Conservation (phyloP, 2,329 filamentous ascomycete species). For the Cryphonectria naterciae region DNA sequence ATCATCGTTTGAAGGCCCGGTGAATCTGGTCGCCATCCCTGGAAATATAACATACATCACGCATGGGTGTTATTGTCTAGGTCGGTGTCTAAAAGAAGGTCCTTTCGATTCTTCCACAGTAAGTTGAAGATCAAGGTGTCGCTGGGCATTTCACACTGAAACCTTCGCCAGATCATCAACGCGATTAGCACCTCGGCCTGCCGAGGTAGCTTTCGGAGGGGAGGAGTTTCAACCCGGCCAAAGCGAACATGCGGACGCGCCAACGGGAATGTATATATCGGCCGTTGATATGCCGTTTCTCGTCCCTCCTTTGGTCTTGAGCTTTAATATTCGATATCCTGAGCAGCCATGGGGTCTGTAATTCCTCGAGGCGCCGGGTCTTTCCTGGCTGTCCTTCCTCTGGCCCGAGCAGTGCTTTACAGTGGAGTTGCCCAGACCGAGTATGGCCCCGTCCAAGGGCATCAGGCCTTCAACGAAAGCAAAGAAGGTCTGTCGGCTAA, state of each 20-base stretch:
- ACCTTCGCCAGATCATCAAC: neutral
- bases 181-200: neutral
- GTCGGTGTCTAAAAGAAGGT: neutral
- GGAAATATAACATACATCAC: neutral
- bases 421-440: slow-evolving; percentile 22
- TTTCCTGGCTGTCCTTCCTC: too few relatives aligned
- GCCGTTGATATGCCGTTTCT: neutral
- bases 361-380: too few relatives aligned
- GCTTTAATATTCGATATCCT: too few relatives aligned
- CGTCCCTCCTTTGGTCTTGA: too few relatives aligned
- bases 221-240: too few relatives aligned
- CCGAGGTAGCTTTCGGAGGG: neutral
- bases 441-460: slow-evolving; percentile 31
- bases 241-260: neutral
- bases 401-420: too few relatives aligned
- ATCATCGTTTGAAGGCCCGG: neutral
- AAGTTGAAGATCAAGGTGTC: neutral
- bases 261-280: neutral
- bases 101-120: neutral
- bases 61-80: neutral
- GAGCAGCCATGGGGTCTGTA: too few relatives aligned
- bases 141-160: neutral
- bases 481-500: slow-evolving; percentile 26
- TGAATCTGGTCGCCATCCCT: neutral
- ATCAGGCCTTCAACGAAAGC: slow-evolving; percentile 31